A percentile compares a stretch with the other conserved stretches of the same genome.
Conservation (phyloP, 768 basidiomycete genomes). For the Phlebiopsis gigantea region DNA sequence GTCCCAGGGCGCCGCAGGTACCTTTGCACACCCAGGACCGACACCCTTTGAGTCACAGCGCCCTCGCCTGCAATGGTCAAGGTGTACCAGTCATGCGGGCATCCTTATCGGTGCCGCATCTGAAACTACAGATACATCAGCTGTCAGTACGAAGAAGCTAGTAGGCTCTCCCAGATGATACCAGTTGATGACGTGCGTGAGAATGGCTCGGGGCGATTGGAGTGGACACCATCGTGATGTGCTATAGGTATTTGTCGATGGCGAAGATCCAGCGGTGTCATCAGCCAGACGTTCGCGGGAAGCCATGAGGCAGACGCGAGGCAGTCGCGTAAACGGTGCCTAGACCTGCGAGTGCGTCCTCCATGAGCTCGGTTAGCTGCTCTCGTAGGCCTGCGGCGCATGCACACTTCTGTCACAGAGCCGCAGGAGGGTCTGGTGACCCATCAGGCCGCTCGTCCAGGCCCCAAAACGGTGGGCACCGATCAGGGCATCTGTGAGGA, state of each 20-base stretch:
- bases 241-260: background rate
- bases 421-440: background rate
- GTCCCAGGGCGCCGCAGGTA: background rate
- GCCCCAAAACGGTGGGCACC: background rate
- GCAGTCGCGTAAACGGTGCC: constrained; percentile 1
- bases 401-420: background rate
- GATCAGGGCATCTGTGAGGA: background rate
- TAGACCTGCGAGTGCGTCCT: background rate
- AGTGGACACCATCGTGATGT: constrained; percentile 1
- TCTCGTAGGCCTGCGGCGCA: background rate
- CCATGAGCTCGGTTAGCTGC: background rate
- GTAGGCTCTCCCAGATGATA: constrained; percentile 7
- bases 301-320: constrained; percentile 10
- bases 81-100: background rate
- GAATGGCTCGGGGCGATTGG: constrained; percentile 5
- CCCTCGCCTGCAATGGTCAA: background rate
- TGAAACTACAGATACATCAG: constrained; percentile 7
- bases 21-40: background rate
- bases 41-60: background rate
- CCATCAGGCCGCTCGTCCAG: background rate
- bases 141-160: background rate
- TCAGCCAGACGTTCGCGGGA: constrained; percentile 5
- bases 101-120: constrained; percentile 1
- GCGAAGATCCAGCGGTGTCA: background rate
- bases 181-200: constrained; percentile 12